phyloP scores from a whole-genome alignment of 257 asterid species.

The Salvia hispanica region DNA sequence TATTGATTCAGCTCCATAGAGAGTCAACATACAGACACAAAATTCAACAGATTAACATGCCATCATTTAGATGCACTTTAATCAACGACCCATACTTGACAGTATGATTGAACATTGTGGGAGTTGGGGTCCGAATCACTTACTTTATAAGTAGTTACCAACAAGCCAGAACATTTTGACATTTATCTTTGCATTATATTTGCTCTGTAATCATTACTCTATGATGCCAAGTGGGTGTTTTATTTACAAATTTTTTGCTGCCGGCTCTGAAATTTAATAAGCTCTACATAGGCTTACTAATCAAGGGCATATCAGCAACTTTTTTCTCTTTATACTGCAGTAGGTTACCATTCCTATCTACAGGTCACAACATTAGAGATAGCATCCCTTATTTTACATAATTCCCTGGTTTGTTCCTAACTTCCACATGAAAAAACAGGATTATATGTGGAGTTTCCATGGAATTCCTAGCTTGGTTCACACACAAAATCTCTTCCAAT shows the following conservation, averaged over 20 bases:
- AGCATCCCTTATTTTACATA: not conserved
- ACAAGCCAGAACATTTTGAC: not conserved
- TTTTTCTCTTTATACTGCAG: not conserved
- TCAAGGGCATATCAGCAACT: not conserved
- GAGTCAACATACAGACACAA: slow-evolving; percentile 12
- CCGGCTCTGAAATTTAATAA: not conserved
- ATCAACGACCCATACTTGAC: not conserved
- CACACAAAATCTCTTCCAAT: slow-evolving; percentile 3
- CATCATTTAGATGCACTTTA: not conserved
- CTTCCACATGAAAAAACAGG: not conserved
- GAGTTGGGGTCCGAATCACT: not conserved
- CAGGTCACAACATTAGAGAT: not conserved
- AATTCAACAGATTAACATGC: not conserved
- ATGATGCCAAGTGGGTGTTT: not conserved
- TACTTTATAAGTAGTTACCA: not conserved
- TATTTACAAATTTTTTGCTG: not conserved
- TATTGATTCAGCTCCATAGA: slow-evolving; percentile 14
- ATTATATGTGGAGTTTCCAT: not conserved
- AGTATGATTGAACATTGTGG: not conserved
- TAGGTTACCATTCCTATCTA: not conserved
- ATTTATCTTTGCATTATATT: not conserved
- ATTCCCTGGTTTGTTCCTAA: not conserved
- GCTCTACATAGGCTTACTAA: not conserved
- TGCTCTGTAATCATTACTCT: not conserved
- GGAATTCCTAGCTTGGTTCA: slow-evolving; percentile 1